Conservation (phyloP, 441 rosid genomes). For the Adansonia rubrostipa region DNA sequence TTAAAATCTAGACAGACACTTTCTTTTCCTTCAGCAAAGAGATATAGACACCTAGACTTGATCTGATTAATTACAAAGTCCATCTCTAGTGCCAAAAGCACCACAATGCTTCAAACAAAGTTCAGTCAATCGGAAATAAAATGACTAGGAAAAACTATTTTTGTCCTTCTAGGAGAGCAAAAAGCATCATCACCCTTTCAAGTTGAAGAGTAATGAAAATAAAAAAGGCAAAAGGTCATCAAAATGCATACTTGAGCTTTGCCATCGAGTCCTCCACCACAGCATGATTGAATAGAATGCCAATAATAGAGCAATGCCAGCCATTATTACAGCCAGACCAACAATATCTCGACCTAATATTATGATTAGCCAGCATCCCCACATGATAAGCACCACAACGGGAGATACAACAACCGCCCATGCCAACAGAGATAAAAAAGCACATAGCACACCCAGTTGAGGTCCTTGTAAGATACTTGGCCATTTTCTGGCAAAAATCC, state of each 20-base stretch:
- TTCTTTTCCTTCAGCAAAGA: neutral
- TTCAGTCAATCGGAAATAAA: neutral
- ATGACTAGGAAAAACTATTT: neutral
- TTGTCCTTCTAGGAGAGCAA: neutral
- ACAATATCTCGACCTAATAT: slow-evolving; percentile 84
- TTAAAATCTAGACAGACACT: neutral
- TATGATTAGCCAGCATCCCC: slow-evolving; percentile 92
- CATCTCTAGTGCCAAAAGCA: neutral
- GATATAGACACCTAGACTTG: neutral
- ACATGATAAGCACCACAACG: slow-evolving; percentile 72
- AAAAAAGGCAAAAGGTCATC: slow-evolving; percentile 8
- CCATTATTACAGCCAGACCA: slow-evolving; percentile 97
- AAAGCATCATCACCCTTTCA: slow-evolving; percentile 20
- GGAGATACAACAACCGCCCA: slow-evolving; percentile 94
- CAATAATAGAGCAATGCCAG: slow-evolving; percentile 93
- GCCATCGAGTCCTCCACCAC: slow-evolving; percentile 99
- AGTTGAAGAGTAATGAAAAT: neutral
- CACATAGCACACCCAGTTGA: slow-evolving; percentile 82
- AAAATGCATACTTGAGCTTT: slow-evolving; percentile 86
- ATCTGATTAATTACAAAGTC: slow-evolving; percentile 1
- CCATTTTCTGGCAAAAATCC: slow-evolving; percentile 99
- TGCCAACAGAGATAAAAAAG: slow-evolving; percentile 69
- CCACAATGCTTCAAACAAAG: neutral
- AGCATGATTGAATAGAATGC: slow-evolving; percentile 99
- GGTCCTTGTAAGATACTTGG: slow-evolving; percentile 86